phyloP scores from a whole-genome alignment of 177 flowering plant genomes.

The Telopea speciosissima region DNA sequence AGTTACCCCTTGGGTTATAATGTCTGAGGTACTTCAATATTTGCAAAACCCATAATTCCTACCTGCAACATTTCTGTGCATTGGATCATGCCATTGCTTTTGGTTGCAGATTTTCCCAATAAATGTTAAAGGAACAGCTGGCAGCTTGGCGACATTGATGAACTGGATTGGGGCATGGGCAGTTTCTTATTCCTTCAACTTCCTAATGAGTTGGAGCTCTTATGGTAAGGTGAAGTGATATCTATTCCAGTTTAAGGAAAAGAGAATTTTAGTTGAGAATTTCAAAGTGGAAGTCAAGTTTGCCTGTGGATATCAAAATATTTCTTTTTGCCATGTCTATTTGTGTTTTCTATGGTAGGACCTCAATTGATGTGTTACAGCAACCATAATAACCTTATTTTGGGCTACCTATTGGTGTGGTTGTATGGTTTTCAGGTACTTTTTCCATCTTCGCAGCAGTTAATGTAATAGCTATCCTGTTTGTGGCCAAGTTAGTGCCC shows the following conservation, averaged over 20 bases:
- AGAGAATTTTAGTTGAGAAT: no score
- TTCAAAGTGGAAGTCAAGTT: no score
- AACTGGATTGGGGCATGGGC: slow-evolving; percentile 82
- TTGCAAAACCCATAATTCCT: neutral
- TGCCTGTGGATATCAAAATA: no score
- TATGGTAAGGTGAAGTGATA: slow-evolving; percentile 40
- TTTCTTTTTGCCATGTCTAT: no score
- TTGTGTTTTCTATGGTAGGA: no score
- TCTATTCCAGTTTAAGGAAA: no score
- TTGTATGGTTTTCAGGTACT: slow-evolving; percentile 26
- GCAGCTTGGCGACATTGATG: slow-evolving; percentile 46
- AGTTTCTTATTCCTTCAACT: slow-evolving; percentile 62
- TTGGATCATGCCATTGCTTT: slow-evolving; percentile 4
- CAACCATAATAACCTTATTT: no score
- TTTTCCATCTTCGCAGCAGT: slow-evolving; percentile 23
- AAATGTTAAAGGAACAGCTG: slow-evolving; percentile 73
- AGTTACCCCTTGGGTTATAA: slow-evolving; percentile 76
- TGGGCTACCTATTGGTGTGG: neutral
- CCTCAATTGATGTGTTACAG: no score
- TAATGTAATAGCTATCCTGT: slow-evolving; percentile 26
- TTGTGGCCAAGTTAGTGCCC: slow-evolving; percentile 34
- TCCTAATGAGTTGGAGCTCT: slow-evolving; percentile 73
- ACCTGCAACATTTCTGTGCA: no score
- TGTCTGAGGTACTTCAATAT: slow-evolving; percentile 65
- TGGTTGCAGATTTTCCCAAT: slow-evolving; percentile 58